These are phyloP conservation scores for Hirsutella rhossiliensis DNA, from an alignment of 2,329 filamentous ascomycete genomes.

Conservation along the genomic window DNA sequence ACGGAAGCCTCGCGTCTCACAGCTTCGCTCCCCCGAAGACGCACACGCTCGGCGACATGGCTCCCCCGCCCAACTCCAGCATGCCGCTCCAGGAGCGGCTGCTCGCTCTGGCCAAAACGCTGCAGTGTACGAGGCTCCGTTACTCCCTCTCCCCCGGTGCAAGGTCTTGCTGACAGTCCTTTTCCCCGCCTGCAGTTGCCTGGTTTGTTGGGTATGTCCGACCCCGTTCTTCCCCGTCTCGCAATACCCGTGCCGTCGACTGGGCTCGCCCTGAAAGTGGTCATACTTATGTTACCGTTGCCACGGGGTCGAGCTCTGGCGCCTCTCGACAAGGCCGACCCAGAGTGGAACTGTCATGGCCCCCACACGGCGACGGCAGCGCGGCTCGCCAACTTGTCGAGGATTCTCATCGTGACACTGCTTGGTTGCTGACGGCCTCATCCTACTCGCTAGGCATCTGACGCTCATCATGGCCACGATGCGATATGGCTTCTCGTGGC, in stretches of 20 bases:
- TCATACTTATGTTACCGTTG: no score
- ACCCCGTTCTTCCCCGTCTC: not conserved
- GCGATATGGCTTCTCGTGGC: slow-evolving; percentile 75
- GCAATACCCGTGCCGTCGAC: not conserved
- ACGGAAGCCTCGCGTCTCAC: no score
- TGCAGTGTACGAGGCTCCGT: slow-evolving; percentile 63
- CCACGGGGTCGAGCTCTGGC: no score
- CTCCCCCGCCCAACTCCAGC: slow-evolving; percentile 59
- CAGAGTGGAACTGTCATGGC: no score
- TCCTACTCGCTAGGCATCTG: slow-evolving; percentile 52
- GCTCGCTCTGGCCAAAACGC: slow-evolving; percentile 67
- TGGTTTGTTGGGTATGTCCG: slow-evolving; percentile 70
- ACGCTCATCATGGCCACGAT: slow-evolving; percentile 71
- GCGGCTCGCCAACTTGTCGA: not conserved
- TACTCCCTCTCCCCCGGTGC: slow-evolving; percentile 7
- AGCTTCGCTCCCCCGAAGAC: no score
- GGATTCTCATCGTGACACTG: not conserved
- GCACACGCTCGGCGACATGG: slow-evolving; percentile 2
- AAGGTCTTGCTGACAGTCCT: slow-evolving; percentile 20
- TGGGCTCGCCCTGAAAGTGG: not conserved
- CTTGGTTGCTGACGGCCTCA: slow-evolving; percentile 7
- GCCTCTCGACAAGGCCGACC: no score
- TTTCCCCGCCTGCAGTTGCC: slow-evolving; percentile 51
- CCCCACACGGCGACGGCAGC: no score
- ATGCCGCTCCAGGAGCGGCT: slow-evolving; percentile 65